phyloP scores from a whole-genome alignment of 768 basidiomycete species.

The Boletus sp. region DNA sequence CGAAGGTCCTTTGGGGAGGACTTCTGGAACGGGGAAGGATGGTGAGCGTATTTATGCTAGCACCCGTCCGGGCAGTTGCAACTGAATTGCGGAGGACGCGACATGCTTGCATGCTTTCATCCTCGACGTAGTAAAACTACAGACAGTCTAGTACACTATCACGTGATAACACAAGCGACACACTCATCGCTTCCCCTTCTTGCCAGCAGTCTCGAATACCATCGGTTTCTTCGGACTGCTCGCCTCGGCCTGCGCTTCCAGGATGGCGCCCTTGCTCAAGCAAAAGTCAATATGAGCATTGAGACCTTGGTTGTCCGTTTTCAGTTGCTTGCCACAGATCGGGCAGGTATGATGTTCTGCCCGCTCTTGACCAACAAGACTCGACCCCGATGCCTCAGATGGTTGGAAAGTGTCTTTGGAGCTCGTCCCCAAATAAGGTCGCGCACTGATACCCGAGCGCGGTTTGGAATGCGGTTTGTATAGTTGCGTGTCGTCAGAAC shows the following conservation, averaged over 20 bases:
- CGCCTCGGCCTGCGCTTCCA: conserved; percentile 55
- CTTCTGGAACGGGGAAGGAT: too few species aligned
- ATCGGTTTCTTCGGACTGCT: conserved; percentile 18
- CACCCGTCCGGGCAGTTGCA: conserved; percentile 1
- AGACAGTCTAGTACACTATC: neutral
- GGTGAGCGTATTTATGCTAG: neutral
- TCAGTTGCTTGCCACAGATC: conserved; percentile 60
- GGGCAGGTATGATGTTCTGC: conserved; percentile 56
- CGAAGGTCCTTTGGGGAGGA: neutral
- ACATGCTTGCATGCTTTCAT: conserved; percentile 29
- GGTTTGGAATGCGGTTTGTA: conserved; percentile 13
- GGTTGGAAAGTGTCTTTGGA: neutral
- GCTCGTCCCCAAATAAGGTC: neutral
- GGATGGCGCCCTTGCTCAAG: conserved; percentile 74
- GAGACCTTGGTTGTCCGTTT: conserved; percentile 71
- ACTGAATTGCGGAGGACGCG: conserved; percentile 13
- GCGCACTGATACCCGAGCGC: neutral
- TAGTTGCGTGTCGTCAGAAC: conserved; percentile 1
- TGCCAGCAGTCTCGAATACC: neutral
- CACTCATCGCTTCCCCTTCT: conserved; percentile 19
- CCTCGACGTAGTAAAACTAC: neutral
- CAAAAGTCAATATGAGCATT: conserved; percentile 93
- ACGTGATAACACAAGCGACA: conserved; percentile 21
- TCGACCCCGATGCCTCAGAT: conserved; percentile 17
- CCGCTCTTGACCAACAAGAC: conserved; percentile 16